Conservation (phyloP, 2,329 filamentous ascomycete species). For the Monosporascus sp. region DNA sequence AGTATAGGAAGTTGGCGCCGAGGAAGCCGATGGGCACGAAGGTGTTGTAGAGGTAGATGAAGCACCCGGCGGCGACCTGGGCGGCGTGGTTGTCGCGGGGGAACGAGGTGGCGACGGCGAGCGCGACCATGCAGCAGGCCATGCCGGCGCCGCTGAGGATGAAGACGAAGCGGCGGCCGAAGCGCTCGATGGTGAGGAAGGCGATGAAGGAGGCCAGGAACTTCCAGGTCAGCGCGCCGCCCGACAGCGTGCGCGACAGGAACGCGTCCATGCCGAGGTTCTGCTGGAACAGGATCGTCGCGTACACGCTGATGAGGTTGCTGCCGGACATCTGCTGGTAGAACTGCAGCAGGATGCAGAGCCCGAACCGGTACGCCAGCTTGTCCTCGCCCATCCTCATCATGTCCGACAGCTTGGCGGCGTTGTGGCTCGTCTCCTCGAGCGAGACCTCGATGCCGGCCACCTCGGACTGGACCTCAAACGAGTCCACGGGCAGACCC, state of each 20-base stretch:
- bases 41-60: slow-evolving; percentile 56
- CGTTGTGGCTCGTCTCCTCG: slow-evolving; percentile 33
- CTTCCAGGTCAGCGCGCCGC: slow-evolving; percentile 50
- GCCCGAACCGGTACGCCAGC: slow-evolving; percentile 43
- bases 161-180: slow-evolving; percentile 45
- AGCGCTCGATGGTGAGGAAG: slow-evolving; percentile 45
- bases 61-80: slow-evolving; percentile 47
- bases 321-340: slow-evolving; percentile 46
- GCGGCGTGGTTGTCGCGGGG: slow-evolving; percentile 38
- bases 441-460: slow-evolving; percentile 43
- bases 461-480: slow-evolving; percentile 33
- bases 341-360: slow-evolving; percentile 45
- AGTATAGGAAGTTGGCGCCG: slow-evolving; percentile 56
- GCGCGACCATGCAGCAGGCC: slow-evolving; percentile 47
- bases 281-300: slow-evolving; percentile 33
- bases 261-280: slow-evolving; percentile 35
- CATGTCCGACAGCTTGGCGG: slow-evolving; percentile 36
- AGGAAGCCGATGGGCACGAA: slow-evolving; percentile 57
- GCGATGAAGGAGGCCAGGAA: slow-evolving; percentile 39
- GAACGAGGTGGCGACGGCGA: slow-evolving; percentile 48
- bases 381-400: slow-evolving; percentile 45
- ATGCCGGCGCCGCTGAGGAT: slow-evolving; percentile 48
- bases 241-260: slow-evolving; percentile 36
- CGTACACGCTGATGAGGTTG: slow-evolving; percentile 44
- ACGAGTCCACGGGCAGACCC: slow-evolving; percentile 14